phyloP scores from a whole-genome alignment of 78 protist genomes.

The Speleostelium caveatum region DNA sequence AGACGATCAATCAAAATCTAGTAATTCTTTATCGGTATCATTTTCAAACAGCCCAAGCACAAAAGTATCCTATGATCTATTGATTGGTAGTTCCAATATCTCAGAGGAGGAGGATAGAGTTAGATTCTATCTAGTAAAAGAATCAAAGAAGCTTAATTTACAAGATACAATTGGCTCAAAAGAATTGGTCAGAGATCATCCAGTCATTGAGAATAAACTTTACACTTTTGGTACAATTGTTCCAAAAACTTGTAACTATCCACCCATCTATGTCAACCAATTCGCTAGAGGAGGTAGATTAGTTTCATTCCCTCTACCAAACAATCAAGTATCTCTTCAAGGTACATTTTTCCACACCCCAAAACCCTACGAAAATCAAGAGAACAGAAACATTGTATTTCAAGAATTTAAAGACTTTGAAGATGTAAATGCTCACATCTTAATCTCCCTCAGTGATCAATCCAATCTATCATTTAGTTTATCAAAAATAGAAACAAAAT shows the following conservation, averaged over 20 bases:
- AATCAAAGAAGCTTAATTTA: background rate
- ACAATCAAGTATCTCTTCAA: constrained; percentile 26
- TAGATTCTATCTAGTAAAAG: constrained; percentile 3
- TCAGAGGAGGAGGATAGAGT: background rate
- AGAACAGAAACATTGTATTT: constrained; percentile 7
- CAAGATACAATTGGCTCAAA: background rate
- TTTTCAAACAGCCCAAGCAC: constrained; percentile 10
- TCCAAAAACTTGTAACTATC: background rate
- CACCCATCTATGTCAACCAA: constrained; percentile 25
- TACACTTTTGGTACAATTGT: background rate
- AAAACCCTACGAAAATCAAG: background rate
- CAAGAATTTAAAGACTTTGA: constrained; percentile 14
- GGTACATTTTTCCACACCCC: constrained; percentile 39
- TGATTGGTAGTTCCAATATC: constrained; percentile 13
- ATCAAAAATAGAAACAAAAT: background rate
- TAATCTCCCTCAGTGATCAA: constrained; percentile 31
- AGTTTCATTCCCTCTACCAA: constrained; percentile 46
- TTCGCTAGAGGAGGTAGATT: constrained; percentile 6
- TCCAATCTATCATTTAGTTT: background rate
- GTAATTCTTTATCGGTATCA: background rate
- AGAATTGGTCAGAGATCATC: no score
- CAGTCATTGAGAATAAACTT: background rate
- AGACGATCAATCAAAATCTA: background rate
- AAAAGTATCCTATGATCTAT: constrained; percentile 38
- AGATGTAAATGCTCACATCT: constrained; percentile 58